phyloP scores from a whole-genome alignment of 805 yeast genomes.

The Lachancea sp. region DNA sequence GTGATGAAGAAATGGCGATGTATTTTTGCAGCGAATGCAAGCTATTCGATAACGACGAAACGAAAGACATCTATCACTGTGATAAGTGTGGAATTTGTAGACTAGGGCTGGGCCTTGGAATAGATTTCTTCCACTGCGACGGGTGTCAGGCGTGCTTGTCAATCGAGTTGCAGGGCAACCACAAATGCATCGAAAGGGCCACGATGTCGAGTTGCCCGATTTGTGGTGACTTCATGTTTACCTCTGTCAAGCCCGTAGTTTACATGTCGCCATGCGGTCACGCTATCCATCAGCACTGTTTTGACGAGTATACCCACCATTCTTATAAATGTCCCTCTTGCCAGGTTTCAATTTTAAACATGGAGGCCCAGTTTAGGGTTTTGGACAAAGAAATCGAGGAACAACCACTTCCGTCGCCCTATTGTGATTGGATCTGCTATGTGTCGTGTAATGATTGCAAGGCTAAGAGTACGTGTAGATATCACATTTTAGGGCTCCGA shows the following conservation, averaged over 20 bases:
- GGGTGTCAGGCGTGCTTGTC: conserved; percentile 85
- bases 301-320: conserved; percentile 71
- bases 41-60: conserved; percentile 74
- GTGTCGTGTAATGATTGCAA: conserved; percentile 83
- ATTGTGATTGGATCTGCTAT: conserved; percentile 66
- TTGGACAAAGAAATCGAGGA: conserved; percentile 74
- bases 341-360: conserved; percentile 73
- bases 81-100: conserved; percentile 90
- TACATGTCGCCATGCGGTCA: conserved; percentile 90
- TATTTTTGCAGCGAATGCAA: conserved; percentile 77
- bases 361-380: conserved; percentile 83
- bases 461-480: conserved; percentile 66
- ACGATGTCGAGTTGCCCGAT: conserved; percentile 91
- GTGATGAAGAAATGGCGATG: conserved; percentile 60
- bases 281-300: conserved; percentile 83
- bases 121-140: conserved; percentile 87
- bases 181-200: conserved; percentile 77
- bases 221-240: conserved; percentile 85
- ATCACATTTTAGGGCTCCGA: conserved; percentile 80
- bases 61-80: conserved; percentile 84
- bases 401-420: conserved; percentile 76
- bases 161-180: conserved; percentile 67
- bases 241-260: conserved; percentile 73
- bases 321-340: conserved; percentile 90
- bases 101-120: conserved; percentile 78